Percentiles rank a stretch among this genome's conserved stretches.
These are phyloP conservation scores for Taxillus chinensis DNA, from an alignment of 164 flowering plant species.

Conservation along the genomic window DNA sequence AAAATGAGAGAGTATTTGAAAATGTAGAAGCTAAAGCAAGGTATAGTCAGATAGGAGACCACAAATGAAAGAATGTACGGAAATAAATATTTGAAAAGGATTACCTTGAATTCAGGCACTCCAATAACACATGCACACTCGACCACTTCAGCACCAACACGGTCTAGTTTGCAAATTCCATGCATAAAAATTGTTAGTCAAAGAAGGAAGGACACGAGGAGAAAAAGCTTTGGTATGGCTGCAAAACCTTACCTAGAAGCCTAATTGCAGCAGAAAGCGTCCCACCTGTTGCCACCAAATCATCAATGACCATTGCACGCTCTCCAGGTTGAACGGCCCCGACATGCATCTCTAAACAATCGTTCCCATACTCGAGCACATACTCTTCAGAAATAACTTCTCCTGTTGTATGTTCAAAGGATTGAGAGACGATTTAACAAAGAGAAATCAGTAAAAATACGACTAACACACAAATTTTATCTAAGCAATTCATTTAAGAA, in stretches of 20 bases:
- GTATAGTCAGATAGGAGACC: not conserved
- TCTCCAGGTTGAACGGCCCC: conserved; percentile 5
- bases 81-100: not conserved
- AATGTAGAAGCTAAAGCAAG: not conserved
- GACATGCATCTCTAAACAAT: conserved; percentile 5
- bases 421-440: not conserved
- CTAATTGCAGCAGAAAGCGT: not conserved
- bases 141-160: conserved; percentile 3
- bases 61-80: not conserved
- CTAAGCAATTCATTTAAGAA: too few relatives aligned
- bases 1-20: not conserved
- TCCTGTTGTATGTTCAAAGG: not conserved
- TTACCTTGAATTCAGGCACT: conserved; percentile 2
- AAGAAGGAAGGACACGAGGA: not conserved
- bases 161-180: not conserved
- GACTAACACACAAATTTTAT: too few relatives aligned
- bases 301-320: conserved; percentile 1
- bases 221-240: not conserved
- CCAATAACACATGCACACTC: conserved; percentile 5
- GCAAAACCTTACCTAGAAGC: not conserved
- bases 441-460: not conserved
- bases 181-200: not conserved
- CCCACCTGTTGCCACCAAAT: conserved; percentile 4
- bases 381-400: conserved; percentile 3
- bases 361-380: conserved; percentile 3